Evolutionary conservation across 2,329 filamentous ascomycete genomes (phyloP).

Genomic region (Sarocladiaceae sp.): DNA sequence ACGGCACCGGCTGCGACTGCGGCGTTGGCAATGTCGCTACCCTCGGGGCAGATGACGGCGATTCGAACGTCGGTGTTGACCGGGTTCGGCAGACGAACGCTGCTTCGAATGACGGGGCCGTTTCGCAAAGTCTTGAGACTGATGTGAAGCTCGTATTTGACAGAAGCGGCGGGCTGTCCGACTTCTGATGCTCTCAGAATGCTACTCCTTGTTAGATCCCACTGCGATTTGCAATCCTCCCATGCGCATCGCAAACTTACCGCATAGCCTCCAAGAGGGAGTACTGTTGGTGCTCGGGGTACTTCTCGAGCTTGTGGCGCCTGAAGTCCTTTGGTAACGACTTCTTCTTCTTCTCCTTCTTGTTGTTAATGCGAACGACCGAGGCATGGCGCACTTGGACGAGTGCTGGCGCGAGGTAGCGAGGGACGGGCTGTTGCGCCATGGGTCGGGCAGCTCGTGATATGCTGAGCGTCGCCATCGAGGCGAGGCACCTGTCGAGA

Average conservation of each 20-base stretch:
- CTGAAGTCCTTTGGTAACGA: conserved; percentile 60
- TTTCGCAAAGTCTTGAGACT: conserved; percentile 81
- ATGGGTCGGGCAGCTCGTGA: conserved; percentile 35
- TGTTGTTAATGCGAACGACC: conserved; percentile 43
- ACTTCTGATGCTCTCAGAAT: conserved; percentile 93
- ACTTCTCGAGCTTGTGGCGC: conserved; percentile 61
- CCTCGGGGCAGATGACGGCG: conserved; percentile 85
- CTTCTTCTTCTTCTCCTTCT: conserved; percentile 51
- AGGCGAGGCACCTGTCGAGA: conserved; percentile 49
- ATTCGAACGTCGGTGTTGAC: conserved; percentile 86
- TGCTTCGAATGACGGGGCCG: conserved; percentile 81
- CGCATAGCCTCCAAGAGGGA: conserved; percentile 90
- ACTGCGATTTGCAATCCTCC: too few relatives aligned
- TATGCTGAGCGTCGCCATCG: conserved; percentile 47
- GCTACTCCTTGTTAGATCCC: conserved; percentile 40
- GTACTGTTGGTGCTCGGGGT: conserved; percentile 58
- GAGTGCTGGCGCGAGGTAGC: conserved; percentile 43
- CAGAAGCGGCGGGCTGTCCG: conserved; percentile 64
- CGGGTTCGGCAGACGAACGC: conserved; percentile 81
- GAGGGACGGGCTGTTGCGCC: conserved; percentile 38
- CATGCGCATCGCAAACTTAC: conserved; percentile 38
- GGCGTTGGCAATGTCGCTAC: conserved; percentile 67
- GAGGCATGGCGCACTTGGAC: conserved; percentile 37
- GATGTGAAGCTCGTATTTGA: conserved; percentile 87
- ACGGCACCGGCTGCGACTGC: conserved; percentile 76